Evolutionary conservation across 768 basidiomycete genomes (phyloP), one percentile per base, ranked within the genome.

Genomic region (Clathrus columnatus): DNA sequence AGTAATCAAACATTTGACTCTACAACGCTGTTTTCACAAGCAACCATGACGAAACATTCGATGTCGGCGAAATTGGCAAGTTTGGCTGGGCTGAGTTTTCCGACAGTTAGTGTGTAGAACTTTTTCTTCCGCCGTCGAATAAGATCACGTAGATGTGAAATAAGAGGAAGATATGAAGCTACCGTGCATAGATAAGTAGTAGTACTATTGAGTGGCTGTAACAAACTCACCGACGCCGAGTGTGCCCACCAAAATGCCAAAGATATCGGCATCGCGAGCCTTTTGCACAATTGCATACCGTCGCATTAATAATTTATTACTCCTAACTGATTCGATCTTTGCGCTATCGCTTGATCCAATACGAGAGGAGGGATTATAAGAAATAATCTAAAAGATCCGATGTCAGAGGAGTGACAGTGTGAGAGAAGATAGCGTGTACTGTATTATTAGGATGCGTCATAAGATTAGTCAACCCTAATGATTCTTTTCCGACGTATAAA

Each of bases 11-110:
- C 85, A 71, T 86, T 87, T 4, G 82, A 76, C 20, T 89, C 87
- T 30, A 86, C 74, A 23, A 97, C 65, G 51, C 86, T 89, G 61
- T 95, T 95, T 67, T 99, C 94, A 68, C 96, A 99, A 2, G 94
- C 94, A 3, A 96, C 89, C 56, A 96, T 76, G 17, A 97, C 85
- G 63, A 92, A 98, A 63, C 93, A 95, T 65, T 97, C 95, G 48
- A 99, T 85, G 67, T 97, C 94, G 63, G 88, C 78, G 67, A 97
- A 98, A 69, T 98, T 99, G 7, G 85, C 95, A 20, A 98, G 77
- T 64, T 98, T 98, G 6, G 92, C 80, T 0, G 96, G 94, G 61
- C 91, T 96, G 47, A 96, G 79, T 69, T 95, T 92, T 32, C 96
- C 95, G 0, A 99, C 94, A 51, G 84, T 88, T 61, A 99, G 82